Evolutionary conservation across 73 alveolate genomes (phyloP).

Genomic region (Paramecium biaurelia): DNA sequence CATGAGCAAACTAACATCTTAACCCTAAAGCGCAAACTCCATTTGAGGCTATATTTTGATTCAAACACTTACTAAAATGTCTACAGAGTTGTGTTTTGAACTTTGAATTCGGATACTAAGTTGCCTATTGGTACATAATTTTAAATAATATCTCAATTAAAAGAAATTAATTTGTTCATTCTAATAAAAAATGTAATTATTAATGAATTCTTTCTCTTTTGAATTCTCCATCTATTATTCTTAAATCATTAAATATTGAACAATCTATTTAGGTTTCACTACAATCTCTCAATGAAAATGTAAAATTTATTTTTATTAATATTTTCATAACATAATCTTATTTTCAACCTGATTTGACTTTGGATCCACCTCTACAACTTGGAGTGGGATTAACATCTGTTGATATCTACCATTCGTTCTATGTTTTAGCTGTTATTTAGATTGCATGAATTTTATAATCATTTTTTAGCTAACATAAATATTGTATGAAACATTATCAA

Average conservation of each 20-base stretch:
- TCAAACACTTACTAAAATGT: conserved; percentile 19
- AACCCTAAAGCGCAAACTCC: conserved; percentile 47
- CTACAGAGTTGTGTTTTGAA: conserved; percentile 37
- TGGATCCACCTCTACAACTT: conserved; percentile 31
- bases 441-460: conserved; percentile 22
- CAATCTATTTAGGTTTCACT: neutral
- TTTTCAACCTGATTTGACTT: neutral
- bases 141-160: conserved; percentile 19
- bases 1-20: conserved; percentile 55
- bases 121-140: neutral
- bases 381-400: conserved; percentile 5
- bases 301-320: too few relatives aligned
- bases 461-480: neutral
- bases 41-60: neutral
- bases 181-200: neutral
- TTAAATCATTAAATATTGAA: neutral
- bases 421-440: neutral
- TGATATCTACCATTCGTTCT: neutral
- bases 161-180: conserved; percentile 6
- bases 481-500: neutral
- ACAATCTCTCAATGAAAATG: neutral
- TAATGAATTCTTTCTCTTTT: neutral
- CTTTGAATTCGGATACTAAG: conserved; percentile 4
- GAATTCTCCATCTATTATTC: neutral
- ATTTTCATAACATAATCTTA: neutral